Evolutionary conservation across 1,139 yeast genomes (phyloP).

Genomic region (Yamadazyma aaseri): DNA sequence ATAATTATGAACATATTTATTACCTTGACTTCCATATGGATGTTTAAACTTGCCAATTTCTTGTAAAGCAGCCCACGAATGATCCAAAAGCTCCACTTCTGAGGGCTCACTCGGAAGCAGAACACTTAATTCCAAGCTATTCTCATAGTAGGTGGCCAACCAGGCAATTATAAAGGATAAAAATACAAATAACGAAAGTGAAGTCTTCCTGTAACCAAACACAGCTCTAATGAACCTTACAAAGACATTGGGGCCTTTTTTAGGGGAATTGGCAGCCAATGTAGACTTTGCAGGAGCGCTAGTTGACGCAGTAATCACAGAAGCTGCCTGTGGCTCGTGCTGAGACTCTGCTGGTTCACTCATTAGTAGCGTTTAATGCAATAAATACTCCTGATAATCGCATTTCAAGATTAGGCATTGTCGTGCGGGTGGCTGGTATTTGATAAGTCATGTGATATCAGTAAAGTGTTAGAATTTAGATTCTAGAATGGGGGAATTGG

Average conservation of each 20-base stretch:
- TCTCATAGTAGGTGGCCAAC: slow-evolving; percentile 29
- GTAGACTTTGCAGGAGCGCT: slow-evolving; percentile 3
- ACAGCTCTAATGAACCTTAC: slow-evolving; percentile 22
- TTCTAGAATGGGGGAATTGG: too few species aligned
- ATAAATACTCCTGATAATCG: too few species aligned
- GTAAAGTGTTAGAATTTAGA: too few species aligned
- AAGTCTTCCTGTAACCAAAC: slow-evolving; percentile 62
- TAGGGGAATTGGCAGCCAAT: slow-evolving; percentile 1
- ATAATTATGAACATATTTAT: slow-evolving; percentile 74
- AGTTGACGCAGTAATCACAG: slow-evolving; percentile 5
- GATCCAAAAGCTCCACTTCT: slow-evolving; percentile 41
- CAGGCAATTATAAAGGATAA: slow-evolving; percentile 38
- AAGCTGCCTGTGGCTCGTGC: slow-evolving; percentile 5
- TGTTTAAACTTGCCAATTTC: slow-evolving; percentile 64
- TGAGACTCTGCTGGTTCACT: slow-evolving; percentile 5
- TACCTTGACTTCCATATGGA: slow-evolving; percentile 75
- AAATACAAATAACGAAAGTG: slow-evolving; percentile 50
- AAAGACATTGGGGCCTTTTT: slow-evolving; percentile 13
- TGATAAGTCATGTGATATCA: too few species aligned
- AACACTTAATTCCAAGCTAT: slow-evolving; percentile 37
- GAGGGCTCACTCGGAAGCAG: slow-evolving; percentile 35
- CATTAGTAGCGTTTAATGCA: too few species aligned
- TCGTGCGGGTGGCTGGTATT: too few species aligned
- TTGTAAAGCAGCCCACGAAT: slow-evolving; percentile 70
- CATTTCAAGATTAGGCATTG: too few species aligned